A percentile compares a stretch with the other conserved stretches of the same genome.
Conservation (phyloP, 2,329 filamentous ascomycete species). For the Trichoderma semiorbis region DNA sequence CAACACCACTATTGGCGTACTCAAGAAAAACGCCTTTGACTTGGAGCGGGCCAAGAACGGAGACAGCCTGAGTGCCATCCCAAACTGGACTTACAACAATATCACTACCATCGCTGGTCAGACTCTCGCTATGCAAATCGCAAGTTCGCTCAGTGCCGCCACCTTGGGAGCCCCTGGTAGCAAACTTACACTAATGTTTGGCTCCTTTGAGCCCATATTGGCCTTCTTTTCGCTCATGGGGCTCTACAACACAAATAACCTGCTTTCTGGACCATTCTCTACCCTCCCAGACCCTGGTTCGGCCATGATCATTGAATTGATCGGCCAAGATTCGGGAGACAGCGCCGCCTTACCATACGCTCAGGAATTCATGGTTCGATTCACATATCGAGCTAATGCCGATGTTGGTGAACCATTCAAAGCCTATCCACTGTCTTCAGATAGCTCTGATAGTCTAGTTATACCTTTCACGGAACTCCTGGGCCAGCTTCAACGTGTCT, state of each 20-base stretch:
- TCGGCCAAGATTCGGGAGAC: conserved; percentile 28
- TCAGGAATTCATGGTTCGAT: conserved; percentile 50
- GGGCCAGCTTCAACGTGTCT: conserved; percentile 34
- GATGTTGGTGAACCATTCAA: conserved; percentile 33
- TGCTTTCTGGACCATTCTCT: conserved; percentile 38
- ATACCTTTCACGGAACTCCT: conserved; percentile 41
- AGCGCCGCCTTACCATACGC: conserved; percentile 25
- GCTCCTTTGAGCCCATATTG: conserved; percentile 52
- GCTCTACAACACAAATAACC: conserved; percentile 49
- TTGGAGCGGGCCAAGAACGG: conserved; percentile 59
- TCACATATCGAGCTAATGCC: conserved; percentile 52
- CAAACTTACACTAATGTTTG: conserved; percentile 53
- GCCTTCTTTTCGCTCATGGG: conserved; percentile 51
- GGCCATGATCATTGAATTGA: conserved; percentile 69
- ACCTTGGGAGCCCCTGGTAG: conserved; percentile 36
- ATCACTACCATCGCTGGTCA: conserved; percentile 51
- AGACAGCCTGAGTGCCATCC: conserved; percentile 50
- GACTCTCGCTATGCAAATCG: conserved; percentile 46
- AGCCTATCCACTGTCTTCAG: conserved; percentile 41
- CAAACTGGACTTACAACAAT: conserved; percentile 33
- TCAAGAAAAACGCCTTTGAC: conserved; percentile 61
- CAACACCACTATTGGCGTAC: conserved; percentile 36
- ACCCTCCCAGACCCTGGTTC: conserved; percentile 65
- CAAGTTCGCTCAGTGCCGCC: conserved; percentile 43
- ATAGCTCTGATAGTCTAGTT: conserved; percentile 29